phyloP scores from a whole-genome alignment of 176 grass and related monocot genomes.

The Urochloa ruziziensis region DNA sequence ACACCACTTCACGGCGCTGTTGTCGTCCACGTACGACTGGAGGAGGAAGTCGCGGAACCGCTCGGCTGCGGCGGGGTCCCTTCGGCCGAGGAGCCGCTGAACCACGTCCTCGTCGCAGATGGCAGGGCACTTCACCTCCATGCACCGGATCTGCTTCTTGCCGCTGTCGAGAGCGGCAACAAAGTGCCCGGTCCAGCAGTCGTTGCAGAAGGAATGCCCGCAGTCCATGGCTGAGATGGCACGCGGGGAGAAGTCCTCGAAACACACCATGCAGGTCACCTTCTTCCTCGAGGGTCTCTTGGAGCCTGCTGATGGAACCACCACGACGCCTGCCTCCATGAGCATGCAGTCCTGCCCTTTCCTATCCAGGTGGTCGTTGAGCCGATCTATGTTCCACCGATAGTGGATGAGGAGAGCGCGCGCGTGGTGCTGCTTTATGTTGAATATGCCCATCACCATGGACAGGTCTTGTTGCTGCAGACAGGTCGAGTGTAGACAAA shows the following conservation, averaged over 20 bases:
- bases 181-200: constrained; percentile 60
- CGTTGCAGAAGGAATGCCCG: constrained; percentile 54
- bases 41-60: constrained; percentile 46
- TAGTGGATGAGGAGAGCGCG: constrained; percentile 48
- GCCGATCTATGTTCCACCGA: constrained; percentile 42
- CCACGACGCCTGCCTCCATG: constrained; percentile 38
- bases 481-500: background rate
- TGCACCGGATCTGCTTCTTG: constrained; percentile 51
- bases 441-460: constrained; percentile 48
- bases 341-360: constrained; percentile 43
- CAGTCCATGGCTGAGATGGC: constrained; percentile 46
- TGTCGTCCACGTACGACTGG: constrained; percentile 53
- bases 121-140: constrained; percentile 38
- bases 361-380: constrained; percentile 44
- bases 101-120: constrained; percentile 52
- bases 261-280: constrained; percentile 49
- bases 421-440: constrained; percentile 54
- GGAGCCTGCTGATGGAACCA: background rate
- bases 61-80: constrained; percentile 26
- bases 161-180: constrained; percentile 21
- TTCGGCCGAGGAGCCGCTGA: constrained; percentile 1
- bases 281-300: background rate
- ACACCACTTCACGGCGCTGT: constrained; percentile 52
- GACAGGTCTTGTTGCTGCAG: constrained; percentile 43
- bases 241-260: constrained; percentile 18